Evolutionary conservation across 371 early-diverging fungal species (phyloP).

Genomic region (Neoconidiobolus thromboides): DNA sequence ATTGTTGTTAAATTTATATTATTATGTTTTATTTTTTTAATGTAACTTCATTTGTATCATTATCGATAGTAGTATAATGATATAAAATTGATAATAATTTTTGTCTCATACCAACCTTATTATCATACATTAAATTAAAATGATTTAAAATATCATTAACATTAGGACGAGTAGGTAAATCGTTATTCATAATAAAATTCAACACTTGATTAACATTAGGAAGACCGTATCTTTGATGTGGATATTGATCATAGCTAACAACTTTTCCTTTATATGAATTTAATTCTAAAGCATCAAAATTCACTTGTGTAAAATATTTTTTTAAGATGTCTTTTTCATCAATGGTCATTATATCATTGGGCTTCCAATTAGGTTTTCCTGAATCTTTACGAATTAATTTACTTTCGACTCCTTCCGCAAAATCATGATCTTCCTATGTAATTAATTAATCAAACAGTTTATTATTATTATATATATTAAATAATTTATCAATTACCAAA

Average conservation of each 20-base stretch:
- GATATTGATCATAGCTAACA: no score
- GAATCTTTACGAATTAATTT: conserved; percentile 45
- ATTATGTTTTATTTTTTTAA: no score
- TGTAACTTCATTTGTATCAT: background rate
- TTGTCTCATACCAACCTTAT: conserved; percentile 4
- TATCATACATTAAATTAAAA: background rate
- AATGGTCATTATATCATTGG: conserved; percentile 28
- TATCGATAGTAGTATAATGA: background rate
- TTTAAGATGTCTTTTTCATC: conserved; percentile 33
- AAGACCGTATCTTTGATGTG: conserved; percentile 32
- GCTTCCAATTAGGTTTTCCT: conserved; percentile 53
- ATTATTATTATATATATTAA: background rate
- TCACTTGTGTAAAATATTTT: conserved; percentile 27
- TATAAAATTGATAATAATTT: background rate
- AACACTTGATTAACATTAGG: conserved; percentile 63
- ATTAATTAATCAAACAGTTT: conserved; percentile 8
- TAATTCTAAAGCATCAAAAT: conserved; percentile 14
- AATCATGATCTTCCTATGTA: conserved; percentile 49
- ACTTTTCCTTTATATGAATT: conserved; percentile 11
- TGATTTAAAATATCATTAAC: conserved; percentile 2
- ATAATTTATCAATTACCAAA: conserved; percentile 21
- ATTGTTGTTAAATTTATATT: no score
- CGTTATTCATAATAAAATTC: background rate
- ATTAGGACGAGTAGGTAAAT: background rate
- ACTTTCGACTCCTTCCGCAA: conserved; percentile 71